phyloP scores from a whole-genome alignment of 1,284 basidiomycete genomes.

The Athelia sp. region DNA sequence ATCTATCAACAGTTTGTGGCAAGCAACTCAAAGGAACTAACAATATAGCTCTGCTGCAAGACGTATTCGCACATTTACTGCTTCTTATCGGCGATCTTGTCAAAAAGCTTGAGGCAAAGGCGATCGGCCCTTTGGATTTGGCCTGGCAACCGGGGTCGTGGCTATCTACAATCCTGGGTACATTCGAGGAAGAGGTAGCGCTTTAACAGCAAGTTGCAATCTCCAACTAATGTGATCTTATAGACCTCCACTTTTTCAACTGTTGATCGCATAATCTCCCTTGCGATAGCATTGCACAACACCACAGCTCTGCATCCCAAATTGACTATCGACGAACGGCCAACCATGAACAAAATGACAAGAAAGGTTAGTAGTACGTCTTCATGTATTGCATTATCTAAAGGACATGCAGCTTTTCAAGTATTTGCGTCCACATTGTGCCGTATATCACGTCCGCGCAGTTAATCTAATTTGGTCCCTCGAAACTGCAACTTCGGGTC shows the following conservation, averaged over 20 bases:
- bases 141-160: constrained; percentile 55
- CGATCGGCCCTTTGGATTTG: constrained; percentile 27
- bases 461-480: constrained; percentile 87
- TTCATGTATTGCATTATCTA: not conserved
- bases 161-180: constrained; percentile 45
- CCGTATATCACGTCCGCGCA: constrained; percentile 78
- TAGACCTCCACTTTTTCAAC: constrained; percentile 62
- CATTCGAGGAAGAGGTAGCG: constrained; percentile 49
- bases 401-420: constrained; percentile 52
- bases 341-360: constrained; percentile 53
- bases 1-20: constrained; percentile 43
- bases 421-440: constrained; percentile 66
- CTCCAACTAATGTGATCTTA: constrained; percentile 8
- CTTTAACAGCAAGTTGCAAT: not conserved
- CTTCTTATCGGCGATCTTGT: constrained; percentile 46
- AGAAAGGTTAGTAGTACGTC: constrained; percentile 31
- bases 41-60: constrained; percentile 30
- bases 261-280: constrained; percentile 60
- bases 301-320: constrained; percentile 45
- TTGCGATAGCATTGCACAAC: constrained; percentile 54
- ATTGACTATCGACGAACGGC: constrained; percentile 49
- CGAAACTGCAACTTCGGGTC: constrained; percentile 51
- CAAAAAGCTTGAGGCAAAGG: constrained; percentile 31
- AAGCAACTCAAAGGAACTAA: constrained; percentile 27
- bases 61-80: constrained; percentile 45